These are phyloP conservation scores for Halenospora varia DNA, from an alignment of 495 filamentous ascomycete species.

Conservation along the genomic window DNA sequence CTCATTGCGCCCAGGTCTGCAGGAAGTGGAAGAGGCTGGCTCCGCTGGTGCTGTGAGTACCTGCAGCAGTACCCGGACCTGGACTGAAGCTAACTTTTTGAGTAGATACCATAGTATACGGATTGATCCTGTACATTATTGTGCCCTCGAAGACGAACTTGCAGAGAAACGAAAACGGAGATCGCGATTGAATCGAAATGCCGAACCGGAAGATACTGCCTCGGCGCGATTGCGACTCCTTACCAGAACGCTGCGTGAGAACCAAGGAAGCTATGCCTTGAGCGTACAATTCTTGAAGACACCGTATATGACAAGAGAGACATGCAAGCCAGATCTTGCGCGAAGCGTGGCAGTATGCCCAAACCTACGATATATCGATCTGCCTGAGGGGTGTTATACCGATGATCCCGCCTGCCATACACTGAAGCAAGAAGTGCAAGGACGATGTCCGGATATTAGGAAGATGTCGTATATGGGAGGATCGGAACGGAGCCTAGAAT, in stretches of 20 bases:
- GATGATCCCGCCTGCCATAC: constrained; percentile 72
- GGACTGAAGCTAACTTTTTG: constrained; percentile 1
- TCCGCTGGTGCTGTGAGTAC: constrained; percentile 55
- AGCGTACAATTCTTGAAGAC: constrained; percentile 77
- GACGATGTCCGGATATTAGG: constrained; percentile 74
- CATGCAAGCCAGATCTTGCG: constrained; percentile 77
- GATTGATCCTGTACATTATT: constrained; percentile 94
- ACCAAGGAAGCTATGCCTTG: constrained; percentile 55
- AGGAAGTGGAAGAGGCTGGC: constrained; percentile 63
- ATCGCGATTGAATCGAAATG: constrained; percentile 70
- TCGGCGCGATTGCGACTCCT: constrained; percentile 72
- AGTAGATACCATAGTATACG: constrained; percentile 84
- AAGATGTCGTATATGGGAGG: constrained; percentile 84
- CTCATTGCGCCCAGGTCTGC: constrained; percentile 69
- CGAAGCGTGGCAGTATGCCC: constrained; percentile 81
- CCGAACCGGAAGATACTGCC: constrained; percentile 72
- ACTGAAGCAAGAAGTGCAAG: constrained; percentile 78
- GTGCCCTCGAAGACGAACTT: constrained; percentile 76
- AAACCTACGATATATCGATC: constrained; percentile 83
- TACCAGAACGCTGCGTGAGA: constrained; percentile 74
- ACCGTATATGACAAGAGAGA: constrained; percentile 95
- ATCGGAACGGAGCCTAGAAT: constrained; percentile 71
- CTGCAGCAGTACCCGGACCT: not conserved
- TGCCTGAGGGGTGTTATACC: constrained; percentile 80
- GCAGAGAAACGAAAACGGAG: constrained; percentile 71